Conservation (phyloP, 1,284 basidiomycete species). For the Marasmius fiardii region DNA sequence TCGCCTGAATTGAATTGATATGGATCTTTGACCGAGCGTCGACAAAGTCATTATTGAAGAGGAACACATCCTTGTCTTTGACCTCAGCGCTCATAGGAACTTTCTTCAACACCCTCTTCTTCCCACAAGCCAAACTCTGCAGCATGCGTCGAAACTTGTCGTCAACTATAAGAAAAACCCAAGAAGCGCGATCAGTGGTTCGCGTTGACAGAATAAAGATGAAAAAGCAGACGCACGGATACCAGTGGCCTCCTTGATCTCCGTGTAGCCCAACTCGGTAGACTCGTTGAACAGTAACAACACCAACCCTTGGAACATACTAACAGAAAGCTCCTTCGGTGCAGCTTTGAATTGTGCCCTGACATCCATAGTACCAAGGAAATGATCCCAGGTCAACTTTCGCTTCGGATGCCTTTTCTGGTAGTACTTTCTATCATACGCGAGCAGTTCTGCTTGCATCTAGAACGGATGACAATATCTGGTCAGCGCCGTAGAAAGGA, state of each 20-base stretch:
- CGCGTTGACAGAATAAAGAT: not conserved
- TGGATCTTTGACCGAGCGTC: slow-evolving; percentile 81
- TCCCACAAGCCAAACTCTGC: slow-evolving; percentile 90
- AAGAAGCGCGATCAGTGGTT: not conserved
- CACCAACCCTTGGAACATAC: slow-evolving; percentile 85
- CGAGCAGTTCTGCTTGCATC: slow-evolving; percentile 69
- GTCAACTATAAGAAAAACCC: slow-evolving; percentile 45
- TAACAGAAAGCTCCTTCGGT: slow-evolving; percentile 86
- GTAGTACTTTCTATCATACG: slow-evolving; percentile 66
- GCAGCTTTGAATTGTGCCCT: slow-evolving; percentile 68
- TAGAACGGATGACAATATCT: slow-evolving; percentile 28
- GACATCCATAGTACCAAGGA: slow-evolving; percentile 75
- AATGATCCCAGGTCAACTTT: slow-evolving; percentile 80
- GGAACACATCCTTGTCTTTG: slow-evolving; percentile 72
- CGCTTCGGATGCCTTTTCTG: slow-evolving; percentile 70
- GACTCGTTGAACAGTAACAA: slow-evolving; percentile 89
- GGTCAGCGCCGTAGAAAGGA: not conserved
- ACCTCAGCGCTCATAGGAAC: slow-evolving; percentile 81
- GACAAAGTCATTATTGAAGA: slow-evolving; percentile 81
- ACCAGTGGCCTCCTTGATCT: slow-evolving; percentile 70
- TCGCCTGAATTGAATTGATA: slow-evolving; percentile 96
- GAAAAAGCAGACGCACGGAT: slow-evolving; percentile 56
- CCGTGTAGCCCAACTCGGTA: slow-evolving; percentile 56
- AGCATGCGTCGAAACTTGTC: slow-evolving; percentile 79
- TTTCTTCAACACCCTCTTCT: slow-evolving; percentile 87